Base-by-base conservation (phyloP, 2,329 filamentous ascomycete genomes). In the Passalora sequoiae region DNA sequence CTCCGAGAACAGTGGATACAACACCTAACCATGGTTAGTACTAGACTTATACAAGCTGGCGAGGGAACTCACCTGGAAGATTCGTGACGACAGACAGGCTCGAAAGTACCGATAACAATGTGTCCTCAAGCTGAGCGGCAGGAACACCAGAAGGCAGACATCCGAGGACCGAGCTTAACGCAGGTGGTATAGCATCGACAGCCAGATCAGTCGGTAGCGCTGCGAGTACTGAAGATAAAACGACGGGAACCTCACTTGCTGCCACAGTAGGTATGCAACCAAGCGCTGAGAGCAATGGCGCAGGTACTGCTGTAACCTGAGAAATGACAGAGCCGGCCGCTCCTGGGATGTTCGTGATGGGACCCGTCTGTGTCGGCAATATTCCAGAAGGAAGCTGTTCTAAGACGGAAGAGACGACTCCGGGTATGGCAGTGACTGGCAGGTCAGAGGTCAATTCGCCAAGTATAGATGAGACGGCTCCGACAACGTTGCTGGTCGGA, bases 1-100 rank as follows among this genome's bases (percentile, higher is more conserved):
- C n/a, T 29, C 40, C 5, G 40, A 31, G 15, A 33, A 37, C 10
- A 43, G 16, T 21, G 40, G 40, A 13, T n/a, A n/a, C n/a, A n/a
- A n/a, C n/a, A n/a, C n/a, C n/a, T n/a, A n/a, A n/a, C n/a, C n/a
- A n/a, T n/a, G n/a, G n/a, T n/a, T n/a, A n/a, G n/a, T n/a, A n/a
- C n/a, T n/a, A n/a, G n/a, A n/a, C n/a, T n/a, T n/a, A n/a, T n/a
- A n/a, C n/a, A n/a, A n/a, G n/a, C n/a, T n/a, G n/a, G n/a, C n/a
- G n/a, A n/a, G n/a, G n/a, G n/a, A n/a, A n/a, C n/a, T n/a, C 16
- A 27, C 24, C 24, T 7, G 24, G 24, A 6, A 27, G 24, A 27
- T 12, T 12, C 6, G 24, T 27, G 12, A 27, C 24, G 24, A 27
- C 12, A 24, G 20, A 20, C 19, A 24, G 20, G 8, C n/a, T 13